A percentile compares a stretch with the other conserved stretches of the same genome.
Conservation (phyloP, 164 flowering plant genomes). For the Hamamelis virginiana region DNA sequence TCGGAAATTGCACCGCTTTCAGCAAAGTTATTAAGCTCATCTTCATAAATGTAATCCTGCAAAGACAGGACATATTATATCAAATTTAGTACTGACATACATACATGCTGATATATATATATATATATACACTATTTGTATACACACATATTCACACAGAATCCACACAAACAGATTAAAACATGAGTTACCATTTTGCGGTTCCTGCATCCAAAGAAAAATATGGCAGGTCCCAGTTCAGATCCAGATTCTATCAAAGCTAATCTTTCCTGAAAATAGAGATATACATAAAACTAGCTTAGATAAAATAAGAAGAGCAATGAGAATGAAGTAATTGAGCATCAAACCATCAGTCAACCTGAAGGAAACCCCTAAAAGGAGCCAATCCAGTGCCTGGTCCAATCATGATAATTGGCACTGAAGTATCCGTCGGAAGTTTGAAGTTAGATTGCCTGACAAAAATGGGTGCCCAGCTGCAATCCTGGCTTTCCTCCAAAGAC, state of each 20-base stretch:
- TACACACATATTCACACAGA: no score
- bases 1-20: slow-evolving; percentile 73
- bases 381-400: slow-evolving; percentile 99
- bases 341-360: slow-evolving; percentile 38
- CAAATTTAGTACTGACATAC: background rate
- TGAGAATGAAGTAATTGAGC: background rate
- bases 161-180: background rate
- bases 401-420: slow-evolving; percentile 81
- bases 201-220: slow-evolving; percentile 97
- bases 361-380: slow-evolving; percentile 95
- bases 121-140: background rate
- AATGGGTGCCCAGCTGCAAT: slow-evolving; percentile 88
- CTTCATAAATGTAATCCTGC: slow-evolving; percentile 92
- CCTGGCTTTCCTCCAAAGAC: slow-evolving; percentile 57
- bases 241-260: slow-evolving; percentile 82
- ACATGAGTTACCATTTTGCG: slow-evolving; percentile 59
- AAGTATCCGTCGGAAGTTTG: slow-evolving; percentile 74
- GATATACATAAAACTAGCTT: background rate
- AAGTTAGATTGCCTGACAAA: slow-evolving; percentile 91
- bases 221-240: slow-evolving; percentile 66
- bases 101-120: no score
- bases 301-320: background rate
- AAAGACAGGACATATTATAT: background rate
- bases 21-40: slow-evolving; percentile 72
- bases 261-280: slow-evolving; percentile 67